A percentile compares a stretch with the other conserved stretches of the same genome.
Evolutionary conservation across 2,329 filamentous ascomycete species (phyloP).

Genomic region (Aspergillus quadricinctus): DNA sequence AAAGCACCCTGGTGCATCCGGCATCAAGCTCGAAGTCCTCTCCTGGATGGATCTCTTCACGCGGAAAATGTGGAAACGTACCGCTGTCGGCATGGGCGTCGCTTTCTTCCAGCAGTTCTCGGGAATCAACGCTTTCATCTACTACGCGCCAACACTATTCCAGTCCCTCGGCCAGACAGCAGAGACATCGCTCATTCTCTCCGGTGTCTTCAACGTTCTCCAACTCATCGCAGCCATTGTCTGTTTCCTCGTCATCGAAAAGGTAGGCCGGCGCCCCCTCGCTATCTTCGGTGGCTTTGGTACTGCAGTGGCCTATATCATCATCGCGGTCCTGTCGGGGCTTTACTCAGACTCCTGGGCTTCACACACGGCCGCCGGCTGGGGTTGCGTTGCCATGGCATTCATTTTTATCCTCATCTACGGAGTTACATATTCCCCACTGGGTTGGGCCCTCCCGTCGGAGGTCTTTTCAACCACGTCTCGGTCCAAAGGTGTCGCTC

Average conservation of each 20-base stretch:
- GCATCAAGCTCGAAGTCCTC: constrained; percentile 42
- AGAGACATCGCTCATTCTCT: constrained; percentile 15
- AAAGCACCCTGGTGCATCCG: constrained; percentile 32
- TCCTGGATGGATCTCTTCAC: constrained; percentile 48
- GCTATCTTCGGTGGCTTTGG: constrained; percentile 22
- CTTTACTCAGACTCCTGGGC: constrained; percentile 17
- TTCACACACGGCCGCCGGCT: constrained; percentile 15
- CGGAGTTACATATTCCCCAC: constrained; percentile 27
- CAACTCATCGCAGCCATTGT: constrained; percentile 26
- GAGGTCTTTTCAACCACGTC: constrained; percentile 33
- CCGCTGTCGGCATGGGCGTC: constrained; percentile 36
- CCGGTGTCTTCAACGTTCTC: constrained; percentile 31
- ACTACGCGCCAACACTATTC: constrained; percentile 45
- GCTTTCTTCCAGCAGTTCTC: constrained; percentile 44
- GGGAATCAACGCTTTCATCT: constrained; percentile 46
- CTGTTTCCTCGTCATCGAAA: constrained; percentile 27
- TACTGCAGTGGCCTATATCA: constrained; percentile 24
- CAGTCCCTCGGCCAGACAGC: constrained; percentile 21
- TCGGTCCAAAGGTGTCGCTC: constrained; percentile 34
- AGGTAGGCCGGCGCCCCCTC: constrained; percentile 22
- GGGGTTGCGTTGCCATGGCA: constrained; percentile 13
- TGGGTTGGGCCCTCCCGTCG: constrained; percentile 34
- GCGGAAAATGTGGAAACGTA: constrained; percentile 27
- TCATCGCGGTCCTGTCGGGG: constrained; percentile 23
- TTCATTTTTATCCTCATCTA: constrained; percentile 15